Conservation (phyloP, 2,329 filamentous ascomycete genomes). For the Geoglossum cookeanum region DNA sequence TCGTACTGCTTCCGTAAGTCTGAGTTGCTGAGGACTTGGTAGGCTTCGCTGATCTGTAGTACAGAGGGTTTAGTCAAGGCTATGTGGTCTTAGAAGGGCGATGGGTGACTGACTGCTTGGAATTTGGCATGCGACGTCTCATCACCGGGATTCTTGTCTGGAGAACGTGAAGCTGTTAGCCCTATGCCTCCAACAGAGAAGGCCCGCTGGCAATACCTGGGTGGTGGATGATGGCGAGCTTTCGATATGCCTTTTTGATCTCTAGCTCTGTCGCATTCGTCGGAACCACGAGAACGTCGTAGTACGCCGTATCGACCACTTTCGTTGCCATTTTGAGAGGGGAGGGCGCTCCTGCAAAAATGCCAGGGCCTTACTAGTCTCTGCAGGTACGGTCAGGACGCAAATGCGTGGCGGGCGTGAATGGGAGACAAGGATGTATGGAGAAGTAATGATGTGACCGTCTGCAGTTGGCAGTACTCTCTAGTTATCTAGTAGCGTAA, state of each 20-base stretch:
- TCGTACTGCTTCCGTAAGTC: constrained; percentile 86
- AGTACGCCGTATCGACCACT: constrained; percentile 79
- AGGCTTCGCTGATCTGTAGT: constrained; percentile 44
- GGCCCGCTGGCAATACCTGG: constrained; percentile 37
- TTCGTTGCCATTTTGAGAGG: constrained; percentile 29
- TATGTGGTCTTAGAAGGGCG: neutral
- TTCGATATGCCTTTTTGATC: constrained; percentile 94
- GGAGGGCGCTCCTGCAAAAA: neutral
- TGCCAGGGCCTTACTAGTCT: neutral
- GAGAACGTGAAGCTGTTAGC: constrained; percentile 8
- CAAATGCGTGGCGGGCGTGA: too few relatives aligned
- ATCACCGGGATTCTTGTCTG: constrained; percentile 95
- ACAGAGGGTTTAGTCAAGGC: constrained; percentile 1
- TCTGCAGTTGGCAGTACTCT: neutral
- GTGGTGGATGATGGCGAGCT: constrained; percentile 83
- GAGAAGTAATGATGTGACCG: too few relatives aligned
- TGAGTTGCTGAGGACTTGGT: constrained; percentile 69
- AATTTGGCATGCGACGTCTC: constrained; percentile 87
- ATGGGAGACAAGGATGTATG: too few relatives aligned
- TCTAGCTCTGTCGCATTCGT: constrained; percentile 75
- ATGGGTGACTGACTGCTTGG: constrained; percentile 44
- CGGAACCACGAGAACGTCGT: constrained; percentile 69
- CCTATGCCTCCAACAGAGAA: constrained; percentile 5
- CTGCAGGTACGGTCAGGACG: too few relatives aligned
- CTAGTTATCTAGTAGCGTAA: too few relatives aligned